These are phyloP conservation scores for Thalia dealbata DNA, from an alignment of 176 grass and related monocot species.

Conservation along the genomic window DNA sequence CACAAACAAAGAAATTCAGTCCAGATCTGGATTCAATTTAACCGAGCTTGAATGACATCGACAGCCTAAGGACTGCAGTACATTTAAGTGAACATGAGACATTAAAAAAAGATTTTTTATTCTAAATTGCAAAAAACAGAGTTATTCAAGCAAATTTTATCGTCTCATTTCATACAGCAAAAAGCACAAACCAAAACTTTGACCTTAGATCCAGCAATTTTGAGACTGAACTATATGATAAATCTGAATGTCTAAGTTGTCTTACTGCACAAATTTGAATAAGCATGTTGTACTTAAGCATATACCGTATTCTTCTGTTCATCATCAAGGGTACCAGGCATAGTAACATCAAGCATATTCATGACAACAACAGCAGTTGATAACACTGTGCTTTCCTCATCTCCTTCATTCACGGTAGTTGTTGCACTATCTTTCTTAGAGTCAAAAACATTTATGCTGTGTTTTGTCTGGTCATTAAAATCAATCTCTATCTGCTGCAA, in stretches of 20 bases:
- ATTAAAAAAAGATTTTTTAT: too few relatives aligned
- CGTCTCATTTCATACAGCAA: not conserved
- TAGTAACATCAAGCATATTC: conserved; percentile 91
- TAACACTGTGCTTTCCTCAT: conserved; percentile 57
- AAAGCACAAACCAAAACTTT: not conserved
- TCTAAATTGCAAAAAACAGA: not conserved
- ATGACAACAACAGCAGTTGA: conserved; percentile 69
- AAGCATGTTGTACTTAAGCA: not conserved
- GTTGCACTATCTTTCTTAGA: not conserved
- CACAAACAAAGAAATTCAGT: too few relatives aligned
- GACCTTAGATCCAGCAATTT: not conserved
- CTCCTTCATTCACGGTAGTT: conserved; percentile 18
- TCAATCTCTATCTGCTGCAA: conserved; percentile 17
- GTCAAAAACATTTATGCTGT: conserved; percentile 12
- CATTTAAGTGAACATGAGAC: too few relatives aligned
- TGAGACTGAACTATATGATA: too few relatives aligned
- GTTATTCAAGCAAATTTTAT: not conserved
- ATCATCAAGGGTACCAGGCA: conserved; percentile 68
- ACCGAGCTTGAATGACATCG: too few relatives aligned
- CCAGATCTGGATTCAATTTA: too few relatives aligned
- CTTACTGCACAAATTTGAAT: not conserved
- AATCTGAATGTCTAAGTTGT: not conserved
- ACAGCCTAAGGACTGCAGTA: too few relatives aligned
- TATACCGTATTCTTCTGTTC: conserved; percentile 76
- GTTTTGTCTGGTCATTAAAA: conserved; percentile 24